Base-by-base conservation (phyloP, 441 rosid genomes). In the Erodium trifolium region DNA sequence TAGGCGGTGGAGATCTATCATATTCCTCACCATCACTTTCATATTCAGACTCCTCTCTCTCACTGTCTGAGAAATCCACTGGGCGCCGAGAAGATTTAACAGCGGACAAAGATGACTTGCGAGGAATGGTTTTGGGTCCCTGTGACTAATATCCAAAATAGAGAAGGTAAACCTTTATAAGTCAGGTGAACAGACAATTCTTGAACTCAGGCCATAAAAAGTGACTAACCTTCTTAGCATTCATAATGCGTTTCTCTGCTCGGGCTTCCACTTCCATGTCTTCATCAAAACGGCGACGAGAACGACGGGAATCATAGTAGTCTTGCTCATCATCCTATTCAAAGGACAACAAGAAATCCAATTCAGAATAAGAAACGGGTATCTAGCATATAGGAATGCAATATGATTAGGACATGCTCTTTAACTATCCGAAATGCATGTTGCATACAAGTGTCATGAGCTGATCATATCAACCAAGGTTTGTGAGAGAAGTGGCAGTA, bases 31-130 rank as follows among this genome's bases (percentile, higher is more conserved):
- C 97, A 73, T 94, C 94, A 70, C 87, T 91, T 83, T 88, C 99
- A 74, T 94, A 94, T 67, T 94, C 99, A 16, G 97, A 94, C 74
- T 88, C 97, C 74, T 90, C 99, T 82, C 86, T 86, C 63, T 94
- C 99, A 76, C 97, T 92, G 67, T 85, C 96, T 16, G 96, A 88
- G 84, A 84, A 88, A 71, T 82, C 85, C 75, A 81, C 80, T 13
- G 88, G 91, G 31, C 84, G 96, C 67, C 91, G 80, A 59, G 93
- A 74, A 23, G 84, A 76, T 82, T 90, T 91, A 39, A 72, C 84
- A 67, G 80, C 67, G 35, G 87, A 72, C 73, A 84, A 55, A 43
- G 89, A 83, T 65, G 93, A 77, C 77, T 88, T 86, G 31, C 82
- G 90, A 29, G 82, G 78, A 65, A 86, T 71, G 76, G 88, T 93